Evolutionary conservation across 1,284 basidiomycete species (phyloP), one percentile per base, ranked within the genome.

Genomic region (Irpex rosettiformis): DNA sequence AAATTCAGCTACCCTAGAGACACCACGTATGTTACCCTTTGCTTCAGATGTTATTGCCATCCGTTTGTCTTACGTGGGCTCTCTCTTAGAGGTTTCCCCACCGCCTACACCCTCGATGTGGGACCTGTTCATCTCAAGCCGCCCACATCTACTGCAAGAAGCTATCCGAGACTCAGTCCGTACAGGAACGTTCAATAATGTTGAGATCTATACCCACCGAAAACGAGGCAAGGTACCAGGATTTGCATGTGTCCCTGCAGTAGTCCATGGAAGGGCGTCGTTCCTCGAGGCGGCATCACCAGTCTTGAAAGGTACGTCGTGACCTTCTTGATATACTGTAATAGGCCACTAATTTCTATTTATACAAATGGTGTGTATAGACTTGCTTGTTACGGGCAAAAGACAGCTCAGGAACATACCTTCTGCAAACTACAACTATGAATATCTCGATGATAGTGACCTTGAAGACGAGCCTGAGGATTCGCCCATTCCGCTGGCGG

Each of bases 391-490:
- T 6, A 18, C 8, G 18, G 43, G 21, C 11, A 47, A 22, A 18
- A 13, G 43, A 7, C 6, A n/a, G 21, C 11, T 18, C 43, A 7
- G 43, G 21, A 6, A 6, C 43, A 47, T 47, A 6, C 43, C 43
- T 22, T 13, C 18, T n/a, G 43, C 18, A 13, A 52, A 54, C 16
- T 54, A 57, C 47, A 47, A 56, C 7, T 61, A 61, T 29, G 56
- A 61, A 5, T 47, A 47, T 18, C 6, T 18, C 27, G 47, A 29
- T 22, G 59, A 61, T 33, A 61, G 59, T 25, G 59, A 58, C 24
- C 59, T 58, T 1, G 56, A 61, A 18, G 59, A 61, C 21, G 59
- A 57, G n/a, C 43, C 57, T 28, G 59, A 61, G n/a, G n/a, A n/a
- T n/a, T n/a, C n/a, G n/a, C n/a, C n/a, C n/a, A n/a, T n/a, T n/a